Evolutionary conservation across 805 yeast species (phyloP), one percentile per base, ranked within the genome.

Genomic region (Hanseniaspora lindneri): DNA sequence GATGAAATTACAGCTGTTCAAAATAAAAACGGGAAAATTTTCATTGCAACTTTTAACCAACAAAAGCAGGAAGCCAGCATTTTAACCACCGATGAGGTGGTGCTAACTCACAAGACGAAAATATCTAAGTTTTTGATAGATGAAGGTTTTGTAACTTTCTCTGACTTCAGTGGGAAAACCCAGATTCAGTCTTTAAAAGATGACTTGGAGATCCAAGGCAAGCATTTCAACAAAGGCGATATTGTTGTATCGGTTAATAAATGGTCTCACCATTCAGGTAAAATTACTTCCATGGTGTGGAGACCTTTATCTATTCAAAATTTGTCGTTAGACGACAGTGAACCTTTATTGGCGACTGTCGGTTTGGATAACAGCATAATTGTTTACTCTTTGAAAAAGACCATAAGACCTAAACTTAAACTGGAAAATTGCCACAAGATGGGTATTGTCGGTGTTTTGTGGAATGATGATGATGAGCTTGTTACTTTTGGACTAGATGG

Each of bases 191-290:
- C 36, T 19, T 37, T 44, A 32, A 13, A 21, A 8, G 49, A 44
- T n/a, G 25, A 25, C 17, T 44, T 36, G 21, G 32, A 21, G 17
- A 19, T 44, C n/a, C 33, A 24, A 11, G 41, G 30, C 2, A 44
- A 44, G 10, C 11, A 8, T 11, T 44, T 37, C 20, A 23, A 13
- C 3, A 44, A 30, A 37, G 28, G 28, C 11, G 49, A 44, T 4
- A 24, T 39, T 23, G 37, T 44, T n/a, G 49, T 44, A 16, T 44
- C 49, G 14, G 49, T 44, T 6, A 44, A 44, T 27, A 76, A 96
- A 60, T 92, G 99, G 99, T 80, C 94, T 0, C 89, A 85, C 77
- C 96, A 92, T 62, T 83, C 88, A 2, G 80, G 95, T 50, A 78
- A 75, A 49, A 81, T 92, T 53, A 77, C 76, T 51, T 74, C 79